These are phyloP conservation scores for Coelastrella sp. DNA, from an alignment of 139 green algal genomes.

Conservation along the genomic window DNA sequence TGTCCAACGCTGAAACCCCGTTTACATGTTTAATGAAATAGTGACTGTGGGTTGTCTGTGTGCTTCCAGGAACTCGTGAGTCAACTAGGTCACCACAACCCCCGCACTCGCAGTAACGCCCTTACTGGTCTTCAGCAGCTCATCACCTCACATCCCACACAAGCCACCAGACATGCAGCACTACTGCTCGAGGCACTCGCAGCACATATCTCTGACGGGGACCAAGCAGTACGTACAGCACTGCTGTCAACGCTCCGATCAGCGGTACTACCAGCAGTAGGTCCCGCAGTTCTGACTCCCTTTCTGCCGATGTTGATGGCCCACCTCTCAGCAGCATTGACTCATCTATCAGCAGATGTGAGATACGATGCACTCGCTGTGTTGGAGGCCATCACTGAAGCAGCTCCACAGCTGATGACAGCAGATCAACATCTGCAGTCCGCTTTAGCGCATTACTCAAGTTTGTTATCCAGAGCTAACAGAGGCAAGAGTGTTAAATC, in stretches of 20 bases:
- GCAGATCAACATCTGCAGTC: slow-evolving; percentile 51
- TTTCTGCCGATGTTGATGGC: slow-evolving; percentile 88
- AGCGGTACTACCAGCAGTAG: slow-evolving; percentile 67
- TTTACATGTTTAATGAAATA: too few relatives aligned
- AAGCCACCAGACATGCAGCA: slow-evolving; percentile 39
- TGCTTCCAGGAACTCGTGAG: slow-evolving; percentile 80
- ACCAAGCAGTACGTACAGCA: slow-evolving; percentile 52
- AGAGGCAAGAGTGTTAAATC: slow-evolving; percentile 66
- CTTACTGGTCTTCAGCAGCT: slow-evolving; percentile 80
- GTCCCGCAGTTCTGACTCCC: slow-evolving; percentile 61
- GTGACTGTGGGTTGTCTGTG: too few relatives aligned
- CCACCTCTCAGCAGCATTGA: slow-evolving; percentile 67
- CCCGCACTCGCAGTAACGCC: slow-evolving; percentile 74
- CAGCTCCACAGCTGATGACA: slow-evolving; percentile 57
- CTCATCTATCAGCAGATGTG: slow-evolving; percentile 46
- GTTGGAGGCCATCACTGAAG: slow-evolving; percentile 77
- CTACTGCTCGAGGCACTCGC: slow-evolving; percentile 49
- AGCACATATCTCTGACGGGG: slow-evolving; percentile 58
- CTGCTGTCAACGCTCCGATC: slow-evolving; percentile 54
- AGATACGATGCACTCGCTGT: slow-evolving; percentile 67
- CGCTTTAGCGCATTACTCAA: slow-evolving; percentile 71
- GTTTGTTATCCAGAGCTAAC: slow-evolving; percentile 65
- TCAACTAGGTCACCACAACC: slow-evolving; percentile 84
- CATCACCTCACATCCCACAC: slow-evolving; percentile 68
- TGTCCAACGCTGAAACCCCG: too few relatives aligned